Percentiles rank a stretch among this genome's conserved stretches.
These are phyloP conservation scores for Alternaria novae-zelandiae DNA, from an alignment of 2,329 filamentous ascomycete genomes.

Conservation along the genomic window DNA sequence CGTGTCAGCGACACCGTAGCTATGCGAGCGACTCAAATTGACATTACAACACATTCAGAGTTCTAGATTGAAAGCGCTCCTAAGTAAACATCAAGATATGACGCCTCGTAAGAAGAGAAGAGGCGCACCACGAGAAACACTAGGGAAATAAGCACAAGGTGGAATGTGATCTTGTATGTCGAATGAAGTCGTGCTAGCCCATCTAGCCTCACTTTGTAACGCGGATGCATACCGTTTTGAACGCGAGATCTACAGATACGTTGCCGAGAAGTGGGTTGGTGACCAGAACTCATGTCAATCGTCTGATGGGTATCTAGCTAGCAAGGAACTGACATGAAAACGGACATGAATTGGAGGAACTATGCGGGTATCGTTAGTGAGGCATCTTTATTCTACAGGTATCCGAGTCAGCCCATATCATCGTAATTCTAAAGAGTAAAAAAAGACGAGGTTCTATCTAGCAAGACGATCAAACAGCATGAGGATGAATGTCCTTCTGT, in stretches of 20 bases:
- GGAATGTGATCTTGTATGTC: neutral
- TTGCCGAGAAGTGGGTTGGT: neutral
- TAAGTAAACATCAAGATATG: neutral
- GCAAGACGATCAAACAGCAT: conserved; percentile 10
- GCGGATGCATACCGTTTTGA: neutral
- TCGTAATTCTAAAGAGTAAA: neutral
- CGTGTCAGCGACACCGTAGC: neutral
- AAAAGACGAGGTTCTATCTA: neutral
- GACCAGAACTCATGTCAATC: neutral
- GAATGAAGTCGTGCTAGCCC: neutral
- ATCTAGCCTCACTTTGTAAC: neutral
- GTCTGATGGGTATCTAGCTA: conserved; percentile 11
- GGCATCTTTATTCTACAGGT: neutral
- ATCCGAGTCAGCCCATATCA: neutral
- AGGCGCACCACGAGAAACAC: neutral
- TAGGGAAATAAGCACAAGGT: neutral
- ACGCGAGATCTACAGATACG: neutral
- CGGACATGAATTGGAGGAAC: neutral
- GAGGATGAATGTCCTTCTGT: conserved; percentile 16
- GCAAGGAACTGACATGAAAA: neutral
- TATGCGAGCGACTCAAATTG: neutral
- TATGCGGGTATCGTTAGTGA: neutral
- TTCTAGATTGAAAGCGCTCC: neutral
- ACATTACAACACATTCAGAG: neutral
- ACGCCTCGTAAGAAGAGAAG: neutral